Evolutionary conservation across 371 early-diverging fungal genomes (phyloP).

Genomic region (Syncephalastrum racemosum): DNA sequence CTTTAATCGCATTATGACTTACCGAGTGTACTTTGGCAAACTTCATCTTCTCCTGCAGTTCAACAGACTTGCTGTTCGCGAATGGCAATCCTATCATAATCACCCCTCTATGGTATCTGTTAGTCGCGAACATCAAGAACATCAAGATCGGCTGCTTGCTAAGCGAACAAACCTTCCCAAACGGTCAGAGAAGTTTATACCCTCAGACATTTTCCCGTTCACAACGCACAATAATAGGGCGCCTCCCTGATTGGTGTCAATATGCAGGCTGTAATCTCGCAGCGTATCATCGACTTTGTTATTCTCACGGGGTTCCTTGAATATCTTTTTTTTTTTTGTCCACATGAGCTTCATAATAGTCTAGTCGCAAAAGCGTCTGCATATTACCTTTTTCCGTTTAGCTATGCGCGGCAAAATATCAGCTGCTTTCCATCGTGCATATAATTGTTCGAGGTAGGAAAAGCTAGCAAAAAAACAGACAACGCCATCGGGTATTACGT

Average conservation of each 20-base stretch:
- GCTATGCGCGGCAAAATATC: slow-evolving; percentile 46
- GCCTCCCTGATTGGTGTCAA: slow-evolving; percentile 52
- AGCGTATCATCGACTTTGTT: slow-evolving; percentile 59
- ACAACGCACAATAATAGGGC: slow-evolving; percentile 94
- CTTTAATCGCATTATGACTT: slow-evolving; percentile 2
- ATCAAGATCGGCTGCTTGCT: background rate
- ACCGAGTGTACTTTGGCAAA: slow-evolving; percentile 48
- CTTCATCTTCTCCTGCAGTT: slow-evolving; percentile 78
- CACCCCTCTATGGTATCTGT: slow-evolving; percentile 55
- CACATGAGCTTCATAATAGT: no score
- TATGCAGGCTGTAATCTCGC: slow-evolving; percentile 57
- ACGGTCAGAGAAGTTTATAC: slow-evolving; percentile 93
- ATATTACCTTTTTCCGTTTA: slow-evolving; percentile 59
- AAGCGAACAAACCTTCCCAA: slow-evolving; percentile 64
- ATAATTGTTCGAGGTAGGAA: slow-evolving; percentile 73
- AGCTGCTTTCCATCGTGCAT: slow-evolving; percentile 55
- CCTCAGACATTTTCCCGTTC: slow-evolving; percentile 97
- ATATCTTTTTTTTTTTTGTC: slow-evolving; percentile 36
- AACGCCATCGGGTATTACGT: slow-evolving; percentile 90
- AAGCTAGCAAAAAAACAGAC: slow-evolving; percentile 96
- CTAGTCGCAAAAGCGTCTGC: no score
- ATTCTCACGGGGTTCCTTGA: slow-evolving; percentile 69
- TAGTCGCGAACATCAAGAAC: background rate
- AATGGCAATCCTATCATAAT: slow-evolving; percentile 92
- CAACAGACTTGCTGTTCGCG: slow-evolving; percentile 70